A percentile compares a stretch with the other conserved stretches of the same genome.
These are phyloP conservation scores for Phytopythium montanum DNA, from an alignment of 352 stramenopile species.

Conservation along the genomic window DNA sequence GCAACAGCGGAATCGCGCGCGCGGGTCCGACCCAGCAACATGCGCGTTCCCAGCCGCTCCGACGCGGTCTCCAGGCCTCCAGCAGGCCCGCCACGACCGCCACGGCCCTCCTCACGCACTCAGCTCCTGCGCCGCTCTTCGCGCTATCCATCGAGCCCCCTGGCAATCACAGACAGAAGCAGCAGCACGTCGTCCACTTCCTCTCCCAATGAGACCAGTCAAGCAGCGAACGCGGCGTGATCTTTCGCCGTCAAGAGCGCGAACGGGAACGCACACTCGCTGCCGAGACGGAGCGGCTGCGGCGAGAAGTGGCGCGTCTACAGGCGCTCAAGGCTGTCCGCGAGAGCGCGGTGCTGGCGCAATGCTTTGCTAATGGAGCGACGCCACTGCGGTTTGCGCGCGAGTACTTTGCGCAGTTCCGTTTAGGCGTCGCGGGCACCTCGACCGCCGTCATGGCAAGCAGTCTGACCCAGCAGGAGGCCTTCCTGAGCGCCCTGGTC, in stretches of 20 bases:
- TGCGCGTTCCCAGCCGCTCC: no score
- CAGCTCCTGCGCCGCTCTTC: no score
- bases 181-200: background rate
- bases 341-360: constrained; percentile 14
- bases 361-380: constrained; percentile 9
- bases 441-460: background rate
- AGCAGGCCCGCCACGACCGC: background rate
- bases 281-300: constrained; percentile 12
- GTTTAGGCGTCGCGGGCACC: constrained; percentile 14
- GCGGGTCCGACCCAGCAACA: no score
- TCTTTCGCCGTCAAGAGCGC: constrained; percentile 21
- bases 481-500: constrained; percentile 22
- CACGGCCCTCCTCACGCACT: no score
- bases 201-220: background rate
- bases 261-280: constrained; percentile 16
- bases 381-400: constrained; percentile 19
- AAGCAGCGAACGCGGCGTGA: constrained; percentile 23
- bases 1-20: no score
- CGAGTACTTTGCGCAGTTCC: constrained; percentile 39
- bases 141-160: background rate
- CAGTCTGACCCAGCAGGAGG: constrained; percentile 10
- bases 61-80: no score
- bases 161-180: background rate
- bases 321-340: constrained; percentile 16
- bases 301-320: constrained; percentile 19